Conservation (phyloP, 768 basidiomycete species). For the Crepidotus variabilis region DNA sequence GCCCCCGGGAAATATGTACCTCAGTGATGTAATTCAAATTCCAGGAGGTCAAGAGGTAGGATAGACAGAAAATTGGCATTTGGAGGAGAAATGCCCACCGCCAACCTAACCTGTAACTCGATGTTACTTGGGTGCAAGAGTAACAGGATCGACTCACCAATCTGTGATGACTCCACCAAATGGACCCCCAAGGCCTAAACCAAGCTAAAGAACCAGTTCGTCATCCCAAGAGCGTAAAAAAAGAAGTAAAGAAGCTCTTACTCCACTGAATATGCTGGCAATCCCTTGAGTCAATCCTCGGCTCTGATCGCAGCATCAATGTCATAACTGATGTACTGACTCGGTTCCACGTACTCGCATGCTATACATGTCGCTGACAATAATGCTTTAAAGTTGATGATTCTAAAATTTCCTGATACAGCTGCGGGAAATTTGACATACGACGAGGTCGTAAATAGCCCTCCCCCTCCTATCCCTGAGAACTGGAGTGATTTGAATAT, state of each 20-base stretch:
- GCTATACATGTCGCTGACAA: slow-evolving; percentile 79
- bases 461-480: slow-evolving; percentile 73
- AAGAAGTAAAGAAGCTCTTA: slow-evolving; percentile 29
- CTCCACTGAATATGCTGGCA: slow-evolving; percentile 67
- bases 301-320: slow-evolving; percentile 34
- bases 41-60: slow-evolving; percentile 51
- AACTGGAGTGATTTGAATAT: not conserved
- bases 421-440: slow-evolving; percentile 30
- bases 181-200: slow-evolving; percentile 77
- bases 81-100: slow-evolving; percentile 79
- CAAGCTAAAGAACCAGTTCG: slow-evolving; percentile 39
- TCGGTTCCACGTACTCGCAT: slow-evolving; percentile 47
- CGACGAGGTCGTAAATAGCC: slow-evolving; percentile 68
- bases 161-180: slow-evolving; percentile 71
- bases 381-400: slow-evolving; percentile 41
- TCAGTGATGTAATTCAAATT: slow-evolving; percentile 65
- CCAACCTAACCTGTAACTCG: slow-evolving; percentile 61
- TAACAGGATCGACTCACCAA: slow-evolving; percentile 33
- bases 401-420: not conserved
- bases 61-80: slow-evolving; percentile 60
- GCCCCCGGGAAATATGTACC: slow-evolving; percentile 7
- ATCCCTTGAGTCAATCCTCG: slow-evolving; percentile 73
- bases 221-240: not conserved
- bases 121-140: not conserved
- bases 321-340: not conserved